These are phyloP conservation scores for Neltuma alba DNA, from an alignment of 306 rosid genomes.

Conservation along the genomic window DNA sequence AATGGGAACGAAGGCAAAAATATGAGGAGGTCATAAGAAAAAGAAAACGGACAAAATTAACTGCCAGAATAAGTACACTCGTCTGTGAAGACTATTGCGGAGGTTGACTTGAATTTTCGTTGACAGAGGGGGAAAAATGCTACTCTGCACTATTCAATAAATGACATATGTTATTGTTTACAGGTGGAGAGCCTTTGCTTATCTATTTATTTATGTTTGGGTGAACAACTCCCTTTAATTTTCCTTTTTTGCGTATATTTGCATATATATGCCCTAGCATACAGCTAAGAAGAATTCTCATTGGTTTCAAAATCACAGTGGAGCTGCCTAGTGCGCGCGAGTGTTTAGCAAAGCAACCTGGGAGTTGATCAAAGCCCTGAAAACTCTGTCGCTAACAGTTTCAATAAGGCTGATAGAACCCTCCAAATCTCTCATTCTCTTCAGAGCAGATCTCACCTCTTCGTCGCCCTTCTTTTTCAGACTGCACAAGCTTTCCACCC, in stretches of 20 bases:
- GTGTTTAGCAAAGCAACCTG: constrained; percentile 72
- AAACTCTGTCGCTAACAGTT: constrained; percentile 52
- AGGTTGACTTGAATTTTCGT: no score
- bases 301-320: neutral
- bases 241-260: neutral
- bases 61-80: neutral
- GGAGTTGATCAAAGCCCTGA: constrained; percentile 71
- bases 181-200: constrained; percentile 1
- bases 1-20: neutral
- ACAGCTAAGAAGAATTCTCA: neutral
- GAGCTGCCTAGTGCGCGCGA: constrained; percentile 39
- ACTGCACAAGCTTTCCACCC: constrained; percentile 35
- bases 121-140: neutral
- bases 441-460: constrained; percentile 55
- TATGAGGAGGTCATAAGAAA: neutral
- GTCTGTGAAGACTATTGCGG: neutral
- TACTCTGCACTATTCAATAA: constrained; percentile 1
- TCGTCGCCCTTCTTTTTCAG: constrained; percentile 60
- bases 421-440: constrained; percentile 73
- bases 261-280: neutral
- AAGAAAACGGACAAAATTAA: neutral
- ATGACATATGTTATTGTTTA: constrained; percentile 5
- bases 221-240: no score
- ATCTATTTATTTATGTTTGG: no score
- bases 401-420: constrained; percentile 50